These are phyloP conservation scores for Polytrichum formosum DNA, from an alignment of 225 moss, liverwort and hornwort genomes.

Conservation along the genomic window DNA sequence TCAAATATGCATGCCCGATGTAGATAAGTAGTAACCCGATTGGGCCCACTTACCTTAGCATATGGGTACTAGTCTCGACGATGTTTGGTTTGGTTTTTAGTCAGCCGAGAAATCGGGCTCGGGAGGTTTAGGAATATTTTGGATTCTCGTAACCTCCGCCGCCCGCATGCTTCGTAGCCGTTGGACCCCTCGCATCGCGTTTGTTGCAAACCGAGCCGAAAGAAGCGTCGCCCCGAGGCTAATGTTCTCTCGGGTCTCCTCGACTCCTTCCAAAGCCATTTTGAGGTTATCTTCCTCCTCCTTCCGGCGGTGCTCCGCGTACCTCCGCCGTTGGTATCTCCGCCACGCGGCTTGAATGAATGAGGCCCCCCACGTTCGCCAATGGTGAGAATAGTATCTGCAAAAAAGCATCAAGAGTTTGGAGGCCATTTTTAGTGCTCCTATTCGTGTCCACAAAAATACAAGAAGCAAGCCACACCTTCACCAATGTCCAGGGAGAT, in stretches of 20 bases:
- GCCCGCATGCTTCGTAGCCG: slow-evolving; percentile 49
- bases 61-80: neutral
- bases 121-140: slow-evolving; percentile 46
- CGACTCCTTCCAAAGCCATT: slow-evolving; percentile 18
- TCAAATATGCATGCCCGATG: no score
- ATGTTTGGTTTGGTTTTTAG: neutral
- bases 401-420: neutral
- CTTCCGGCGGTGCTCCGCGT: slow-evolving; percentile 37
- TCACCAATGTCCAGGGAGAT: no score
- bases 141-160: slow-evolving; percentile 36
- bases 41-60: no score
- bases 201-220: slow-evolving; percentile 33
- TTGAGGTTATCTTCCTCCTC: slow-evolving; percentile 32
- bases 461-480: no score
- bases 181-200: slow-evolving; percentile 50
- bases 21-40: no score
- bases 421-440: no score
- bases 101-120: slow-evolving; percentile 62
- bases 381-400: slow-evolving; percentile 60
- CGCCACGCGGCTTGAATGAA: slow-evolving; percentile 64
- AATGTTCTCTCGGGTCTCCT: slow-evolving; percentile 8
- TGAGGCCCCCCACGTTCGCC: slow-evolving; percentile 72
- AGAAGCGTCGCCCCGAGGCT: slow-evolving; percentile 34
- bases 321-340: slow-evolving; percentile 35
- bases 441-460: no score